Evolutionary conservation across 2,329 filamentous ascomycete genomes (phyloP).

Genomic region (Calonectria fujianensis): DNA sequence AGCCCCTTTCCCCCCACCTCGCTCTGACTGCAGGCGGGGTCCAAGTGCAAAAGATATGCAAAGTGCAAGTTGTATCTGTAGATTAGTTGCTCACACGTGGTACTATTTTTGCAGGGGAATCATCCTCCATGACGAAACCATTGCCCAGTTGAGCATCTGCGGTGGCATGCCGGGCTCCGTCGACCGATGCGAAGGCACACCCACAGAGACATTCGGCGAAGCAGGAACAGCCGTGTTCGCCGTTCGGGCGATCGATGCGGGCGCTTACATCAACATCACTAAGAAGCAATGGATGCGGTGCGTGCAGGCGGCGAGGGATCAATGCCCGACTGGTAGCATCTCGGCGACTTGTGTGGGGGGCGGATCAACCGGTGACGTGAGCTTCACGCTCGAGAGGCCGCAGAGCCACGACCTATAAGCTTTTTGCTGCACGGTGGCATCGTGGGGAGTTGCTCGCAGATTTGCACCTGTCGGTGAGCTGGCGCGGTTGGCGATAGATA

Average conservation of each 20-base stretch:
- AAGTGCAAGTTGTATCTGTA: not conserved
- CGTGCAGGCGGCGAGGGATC: constrained; percentile 70
- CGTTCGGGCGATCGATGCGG: constrained; percentile 63
- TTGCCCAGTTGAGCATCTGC: constrained; percentile 70
- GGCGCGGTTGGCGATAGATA: constrained; percentile 20
- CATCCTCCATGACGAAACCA: constrained; percentile 69
- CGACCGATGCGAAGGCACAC: constrained; percentile 65
- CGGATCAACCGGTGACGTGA: constrained; percentile 67
- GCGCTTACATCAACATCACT: constrained; percentile 71
- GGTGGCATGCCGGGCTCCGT: constrained; percentile 70
- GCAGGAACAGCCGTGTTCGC: constrained; percentile 70
- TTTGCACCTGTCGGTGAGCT: constrained; percentile 8
- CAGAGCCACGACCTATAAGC: constrained; percentile 33
- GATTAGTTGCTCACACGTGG: constrained; percentile 40
- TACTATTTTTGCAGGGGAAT: constrained; percentile 58
- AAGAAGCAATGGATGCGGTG: constrained; percentile 73
- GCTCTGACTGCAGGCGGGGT: not conserved
- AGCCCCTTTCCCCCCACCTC: not conserved
- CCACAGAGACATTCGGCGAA: constrained; percentile 65
- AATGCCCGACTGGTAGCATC: constrained; percentile 70
- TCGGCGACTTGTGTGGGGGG: constrained; percentile 68
- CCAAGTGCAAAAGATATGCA: not conserved
- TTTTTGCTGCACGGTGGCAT: constrained; percentile 13
- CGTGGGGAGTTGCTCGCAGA: constrained; percentile 24
- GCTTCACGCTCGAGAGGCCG: constrained; percentile 61